These are phyloP conservation scores for Hanseniaspora osmophila DNA, from an alignment of 805 yeast species.

Conservation along the genomic window DNA sequence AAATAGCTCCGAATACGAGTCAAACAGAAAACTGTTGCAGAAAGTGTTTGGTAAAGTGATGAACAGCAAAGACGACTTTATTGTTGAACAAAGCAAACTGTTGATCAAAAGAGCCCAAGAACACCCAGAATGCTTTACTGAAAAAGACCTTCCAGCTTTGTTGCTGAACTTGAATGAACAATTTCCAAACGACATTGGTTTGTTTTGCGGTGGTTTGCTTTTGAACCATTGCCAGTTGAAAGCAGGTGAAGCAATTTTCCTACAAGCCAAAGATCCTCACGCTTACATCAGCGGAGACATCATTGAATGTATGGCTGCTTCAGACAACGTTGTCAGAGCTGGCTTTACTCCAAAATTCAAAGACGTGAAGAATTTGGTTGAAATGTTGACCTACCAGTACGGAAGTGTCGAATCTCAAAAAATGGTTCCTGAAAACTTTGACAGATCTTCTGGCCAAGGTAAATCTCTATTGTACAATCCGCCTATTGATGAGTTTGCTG, in stretches of 20 bases:
- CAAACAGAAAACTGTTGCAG: slow-evolving; percentile 56
- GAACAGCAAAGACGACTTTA: slow-evolving; percentile 56
- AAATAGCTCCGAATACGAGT: slow-evolving; percentile 39
- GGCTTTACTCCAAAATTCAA: slow-evolving; percentile 99
- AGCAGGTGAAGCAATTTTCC: slow-evolving; percentile 91
- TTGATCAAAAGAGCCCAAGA: slow-evolving; percentile 52
- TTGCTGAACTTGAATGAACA: slow-evolving; percentile 68
- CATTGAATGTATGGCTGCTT: slow-evolving; percentile 98
- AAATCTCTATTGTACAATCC: slow-evolving; percentile 69
- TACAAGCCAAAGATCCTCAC: slow-evolving; percentile 95
- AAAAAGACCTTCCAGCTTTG: slow-evolving; percentile 49
- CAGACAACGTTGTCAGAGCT: slow-evolving; percentile 94
- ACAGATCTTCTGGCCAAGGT: slow-evolving; percentile 53
- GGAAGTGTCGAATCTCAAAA: slow-evolving; percentile 88
- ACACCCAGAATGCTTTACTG: slow-evolving; percentile 42
- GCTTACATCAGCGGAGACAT: slow-evolving; percentile 96
- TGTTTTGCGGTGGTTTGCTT: slow-evolving; percentile 88
- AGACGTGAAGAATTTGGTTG: slow-evolving; percentile 81
- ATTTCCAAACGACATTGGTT: slow-evolving; percentile 87
- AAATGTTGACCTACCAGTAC: slow-evolving; percentile 78
- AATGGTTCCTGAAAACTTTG: slow-evolving; percentile 45
- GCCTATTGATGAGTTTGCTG: slow-evolving; percentile 92
- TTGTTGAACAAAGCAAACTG: slow-evolving; percentile 42
- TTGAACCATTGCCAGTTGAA: slow-evolving; percentile 73
- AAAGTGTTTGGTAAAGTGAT: slow-evolving; percentile 68